Base-by-base conservation (phyloP, 1,139 yeast genomes). In the Sugiyamaella castrensis region DNA sequence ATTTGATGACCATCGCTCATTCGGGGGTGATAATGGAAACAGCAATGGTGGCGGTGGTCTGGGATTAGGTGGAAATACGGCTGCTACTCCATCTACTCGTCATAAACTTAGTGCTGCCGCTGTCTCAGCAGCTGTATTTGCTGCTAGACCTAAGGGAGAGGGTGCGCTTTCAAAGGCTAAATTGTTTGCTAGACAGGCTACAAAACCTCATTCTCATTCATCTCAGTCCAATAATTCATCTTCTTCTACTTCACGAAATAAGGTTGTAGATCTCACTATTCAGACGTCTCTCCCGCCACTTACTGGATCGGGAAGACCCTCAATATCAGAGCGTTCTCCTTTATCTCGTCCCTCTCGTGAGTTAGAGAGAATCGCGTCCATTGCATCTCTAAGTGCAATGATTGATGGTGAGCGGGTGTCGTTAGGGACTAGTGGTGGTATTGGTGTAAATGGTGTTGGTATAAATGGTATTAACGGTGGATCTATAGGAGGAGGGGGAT, bases 331-430 rank as follows among this genome's bases (percentile, higher is more conserved):
- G 40, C 48, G 69, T 38, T 71, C 75, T 1, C 77, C 78, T 0
- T 52, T 73, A 39, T 65, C 70, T 1, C 54, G 75, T 29, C 71
- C 75, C 1, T 71, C 75, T 1, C 69, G 70, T 48, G 77, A 73
- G 48, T 65, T 71, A 9, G 75, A 71, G 32, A 64, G 75, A 36
- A 67, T 72, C n/a, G 75, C 75, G 12, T 65, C 72, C 31, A 64
- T 71, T n/a, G 73, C 62, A 2, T 52, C 63, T 4, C 37, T 62
- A 29, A 52, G 57, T 13, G 53, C 66, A 8, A 46, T 53, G 32
- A 43, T 50, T n/a, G 50, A 51, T 33, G 19, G 46, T 42, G 47
- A 42, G 5, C 46, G 46, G 8, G 9, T 36, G 7, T 38, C 40
- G 7, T 24, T 27, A 11, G 40, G 40, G 11, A 24, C 35, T 12